Percentiles rank a stretch among this genome's conserved stretches.
These are phyloP conservation scores for Plasmodium gallinaceum DNA, from an alignment of 169 alveolate genomes.

Conservation along the genomic window DNA sequence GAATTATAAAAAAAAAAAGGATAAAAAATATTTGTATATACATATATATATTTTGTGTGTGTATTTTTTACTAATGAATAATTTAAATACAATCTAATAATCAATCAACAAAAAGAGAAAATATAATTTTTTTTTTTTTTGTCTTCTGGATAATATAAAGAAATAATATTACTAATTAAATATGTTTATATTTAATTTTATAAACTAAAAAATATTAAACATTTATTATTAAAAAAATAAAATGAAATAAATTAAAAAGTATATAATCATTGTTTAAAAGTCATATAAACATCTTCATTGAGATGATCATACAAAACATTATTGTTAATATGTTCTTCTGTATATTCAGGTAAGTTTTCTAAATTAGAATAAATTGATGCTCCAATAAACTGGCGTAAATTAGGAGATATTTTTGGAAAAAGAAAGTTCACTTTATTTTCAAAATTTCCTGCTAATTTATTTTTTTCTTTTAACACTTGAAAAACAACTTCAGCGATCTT, in stretches of 20 bases:
- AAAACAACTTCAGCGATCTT: constrained; percentile 32
- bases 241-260: neutral
- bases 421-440: constrained; percentile 56
- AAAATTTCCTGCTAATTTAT: constrained; percentile 15
- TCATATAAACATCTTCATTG: constrained; percentile 61
- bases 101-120: too few species aligned
- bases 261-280: constrained; percentile 29
- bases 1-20: too few species aligned
- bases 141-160: too few species aligned
- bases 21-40: too few species aligned
- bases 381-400: constrained; percentile 69
- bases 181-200: too few species aligned
- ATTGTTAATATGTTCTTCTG: constrained; percentile 31
- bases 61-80: too few species aligned
- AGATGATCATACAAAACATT: constrained; percentile 50
- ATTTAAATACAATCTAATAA: too few species aligned
- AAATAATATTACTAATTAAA: too few species aligned
- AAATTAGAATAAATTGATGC: constrained; percentile 66
- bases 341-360: constrained; percentile 61
- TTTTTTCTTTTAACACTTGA: constrained; percentile 35
- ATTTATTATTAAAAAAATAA: neutral
- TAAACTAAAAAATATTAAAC: too few species aligned
- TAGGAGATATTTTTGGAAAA: constrained; percentile 63
- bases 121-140: too few species aligned
- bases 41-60: too few species aligned